Evolutionary conservation across 2,329 filamentous ascomycete species (phyloP), one percentile per base, ranked within the genome.

Genomic region (Botrytis paeoniae): DNA sequence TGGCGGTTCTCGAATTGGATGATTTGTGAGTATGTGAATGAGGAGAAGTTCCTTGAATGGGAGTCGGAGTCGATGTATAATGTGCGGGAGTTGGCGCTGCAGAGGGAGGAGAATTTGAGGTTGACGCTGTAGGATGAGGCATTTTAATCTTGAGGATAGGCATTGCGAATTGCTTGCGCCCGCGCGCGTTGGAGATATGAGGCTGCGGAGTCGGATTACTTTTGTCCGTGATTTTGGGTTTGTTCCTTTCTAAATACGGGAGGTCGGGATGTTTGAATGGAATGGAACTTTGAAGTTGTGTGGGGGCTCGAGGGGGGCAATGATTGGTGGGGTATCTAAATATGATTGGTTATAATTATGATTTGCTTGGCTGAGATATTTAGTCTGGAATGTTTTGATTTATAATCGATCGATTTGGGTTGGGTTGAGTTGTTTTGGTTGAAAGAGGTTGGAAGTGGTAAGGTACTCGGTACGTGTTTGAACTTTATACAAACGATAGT

Each of bases 1-100:
- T 79, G 48, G 77, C 74, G 12, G 77, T 78, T n/a, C 64, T 66
- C 37, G 64, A 66, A 54, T n/a, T 39, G n/a, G 45, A 45, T 25
- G 64, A 66, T 29, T 35, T 39, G 6, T 25, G 35, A 22, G 45
- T 66, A 39, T 39, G 45, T 14, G 45, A 51, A 18, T 29, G 64
- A 39, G 45, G 64, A 12, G 45, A 51, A n/a, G 45, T 20, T 20
- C 41, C 14, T 32, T 25, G 63, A 16, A 20, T n/a, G 20, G 63
- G 12, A 59, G 41, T 37, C 29, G 29, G 12, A 59, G 29, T 57
- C 14, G 18, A 51, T 8, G 25, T 48, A 45, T 35, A 35, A 35
- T 64, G 37, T 35, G 60, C 18, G 16, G 62, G 61, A 35, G 45
- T 57, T 12, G 48, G 48, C 20, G 60, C n/a, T 51, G 35, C 20